Percentiles rank a stretch among this genome's conserved stretches.
Evolutionary conservation across 2,329 filamentous ascomycete genomes (phyloP).

Genomic region (Malbranchea zuffiana): DNA sequence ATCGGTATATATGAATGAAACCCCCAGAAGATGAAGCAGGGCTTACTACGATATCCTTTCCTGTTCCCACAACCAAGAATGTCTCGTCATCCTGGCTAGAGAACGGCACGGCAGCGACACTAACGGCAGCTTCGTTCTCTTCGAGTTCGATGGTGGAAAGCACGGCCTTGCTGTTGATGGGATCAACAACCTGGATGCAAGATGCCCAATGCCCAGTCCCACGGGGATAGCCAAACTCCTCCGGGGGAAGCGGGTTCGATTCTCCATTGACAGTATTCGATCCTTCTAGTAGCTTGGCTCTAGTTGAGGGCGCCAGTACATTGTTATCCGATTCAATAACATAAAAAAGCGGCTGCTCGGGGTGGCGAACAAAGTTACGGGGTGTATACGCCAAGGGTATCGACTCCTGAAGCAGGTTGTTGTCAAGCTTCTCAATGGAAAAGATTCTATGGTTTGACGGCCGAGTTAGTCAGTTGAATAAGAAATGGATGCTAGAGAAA

Average conservation of each 20-base stretch:
- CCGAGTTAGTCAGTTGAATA: neutral
- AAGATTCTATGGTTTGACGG: constrained; percentile 55
- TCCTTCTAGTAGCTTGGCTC: constrained; percentile 62
- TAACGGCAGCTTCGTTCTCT: constrained; percentile 85
- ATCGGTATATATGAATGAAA: constrained; percentile 84
- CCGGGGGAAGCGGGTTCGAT: constrained; percentile 56
- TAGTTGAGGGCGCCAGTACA: constrained; percentile 68
- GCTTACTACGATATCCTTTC: constrained; percentile 73
- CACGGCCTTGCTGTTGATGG: constrained; percentile 60
- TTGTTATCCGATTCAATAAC: constrained; percentile 92
- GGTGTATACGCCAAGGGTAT: constrained; percentile 85
- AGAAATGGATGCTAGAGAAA: neutral
- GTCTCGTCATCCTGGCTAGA: constrained; percentile 77
- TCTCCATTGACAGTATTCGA: constrained; percentile 62
- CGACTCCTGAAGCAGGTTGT: constrained; percentile 75
- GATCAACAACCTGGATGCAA: constrained; percentile 86
- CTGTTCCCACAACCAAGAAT: constrained; percentile 90
- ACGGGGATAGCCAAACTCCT: constrained; percentile 81
- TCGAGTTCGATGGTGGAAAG: constrained; percentile 70
- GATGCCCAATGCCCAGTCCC: constrained; percentile 86
- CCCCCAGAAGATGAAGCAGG: constrained; percentile 67
- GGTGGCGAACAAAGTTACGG: constrained; percentile 74
- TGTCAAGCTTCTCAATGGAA: constrained; percentile 72
- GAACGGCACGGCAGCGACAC: constrained; percentile 73
- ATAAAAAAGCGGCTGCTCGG: constrained; percentile 81